phyloP scores from a whole-genome alignment of 352 stramenopile genomes.

The Pilasporangium apinafurcum region DNA sequence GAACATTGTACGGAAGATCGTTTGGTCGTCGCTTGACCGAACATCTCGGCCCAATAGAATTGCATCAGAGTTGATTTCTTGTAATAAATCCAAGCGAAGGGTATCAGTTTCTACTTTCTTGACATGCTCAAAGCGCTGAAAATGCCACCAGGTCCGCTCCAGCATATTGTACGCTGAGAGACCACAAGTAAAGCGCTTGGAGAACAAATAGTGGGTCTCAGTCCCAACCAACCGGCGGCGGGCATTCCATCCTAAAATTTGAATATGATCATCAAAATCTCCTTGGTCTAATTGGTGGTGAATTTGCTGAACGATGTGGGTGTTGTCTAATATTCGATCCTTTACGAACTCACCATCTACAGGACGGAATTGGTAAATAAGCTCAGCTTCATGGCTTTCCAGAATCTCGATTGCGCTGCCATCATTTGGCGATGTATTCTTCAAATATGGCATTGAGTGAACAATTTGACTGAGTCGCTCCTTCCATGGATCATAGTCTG shows the following conservation, averaged over 20 bases:
- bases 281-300: conserved; percentile 20
- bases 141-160: conserved; percentile 32
- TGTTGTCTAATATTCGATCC: conserved; percentile 29
- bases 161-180: conserved; percentile 20
- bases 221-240: conserved; percentile 16
- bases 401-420: conserved; percentile 10
- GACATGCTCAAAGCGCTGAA: conserved; percentile 22
- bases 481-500: conserved; percentile 40
- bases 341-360: conserved; percentile 24
- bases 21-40: conserved; percentile 18
- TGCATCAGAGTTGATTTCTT: conserved; percentile 27
- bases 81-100: conserved; percentile 35
- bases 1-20: conserved; percentile 40
- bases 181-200: conserved; percentile 30
- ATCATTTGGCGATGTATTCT: neutral
- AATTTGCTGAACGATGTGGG: conserved; percentile 16
- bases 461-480: conserved; percentile 35
- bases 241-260: conserved; percentile 39
- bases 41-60: conserved; percentile 43
- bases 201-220: conserved; percentile 32
- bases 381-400: conserved; percentile 21
- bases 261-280: too few species aligned
- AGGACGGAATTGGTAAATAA: conserved; percentile 27
- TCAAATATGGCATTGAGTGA: conserved; percentile 37
- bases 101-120: conserved; percentile 45